Evolutionary conservation across 768 basidiomycete species (phyloP).

Genomic region (Sarcodon aspratus): DNA sequence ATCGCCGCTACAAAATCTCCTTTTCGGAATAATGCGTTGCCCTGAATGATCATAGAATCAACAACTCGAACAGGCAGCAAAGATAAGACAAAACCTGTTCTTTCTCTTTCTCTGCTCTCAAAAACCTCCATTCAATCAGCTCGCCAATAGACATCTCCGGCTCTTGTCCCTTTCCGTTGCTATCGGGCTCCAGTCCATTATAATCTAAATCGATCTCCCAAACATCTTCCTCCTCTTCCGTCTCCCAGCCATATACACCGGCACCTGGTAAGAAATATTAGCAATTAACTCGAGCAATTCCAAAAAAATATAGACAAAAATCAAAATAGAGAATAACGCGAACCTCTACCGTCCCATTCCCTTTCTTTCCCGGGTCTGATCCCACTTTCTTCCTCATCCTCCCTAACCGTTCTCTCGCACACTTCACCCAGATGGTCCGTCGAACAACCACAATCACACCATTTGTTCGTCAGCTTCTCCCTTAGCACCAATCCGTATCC

Average conservation of each 20-base stretch:
- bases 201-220: constrained; percentile 69
- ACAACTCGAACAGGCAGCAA: constrained; percentile 4
- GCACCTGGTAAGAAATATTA: constrained; percentile 21
- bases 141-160: constrained; percentile 59
- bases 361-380: constrained; percentile 53
- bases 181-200: constrained; percentile 38
- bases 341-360: constrained; percentile 69
- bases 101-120: constrained; percentile 61
- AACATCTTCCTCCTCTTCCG: constrained; percentile 64
- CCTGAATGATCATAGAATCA: constrained; percentile 26
- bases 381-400: constrained; percentile 54
- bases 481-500: constrained; percentile 61
- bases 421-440: constrained; percentile 72
- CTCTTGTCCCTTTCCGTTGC: constrained; percentile 23
- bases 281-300: background rate
- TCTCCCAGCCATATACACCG: constrained; percentile 65
- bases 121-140: constrained; percentile 64
- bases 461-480: constrained; percentile 63
- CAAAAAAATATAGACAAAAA: background rate
- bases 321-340: constrained; percentile 1
- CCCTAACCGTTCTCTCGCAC: constrained; percentile 59
- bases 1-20: constrained; percentile 48
- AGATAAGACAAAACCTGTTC: constrained; percentile 20
- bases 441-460: constrained; percentile 77
- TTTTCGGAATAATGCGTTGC: constrained; percentile 56